Percentiles rank a stretch among this genome's conserved stretches.
These are phyloP conservation scores for Pistacia vera DNA, from an alignment of 345 rosid species.

Conservation along the genomic window DNA sequence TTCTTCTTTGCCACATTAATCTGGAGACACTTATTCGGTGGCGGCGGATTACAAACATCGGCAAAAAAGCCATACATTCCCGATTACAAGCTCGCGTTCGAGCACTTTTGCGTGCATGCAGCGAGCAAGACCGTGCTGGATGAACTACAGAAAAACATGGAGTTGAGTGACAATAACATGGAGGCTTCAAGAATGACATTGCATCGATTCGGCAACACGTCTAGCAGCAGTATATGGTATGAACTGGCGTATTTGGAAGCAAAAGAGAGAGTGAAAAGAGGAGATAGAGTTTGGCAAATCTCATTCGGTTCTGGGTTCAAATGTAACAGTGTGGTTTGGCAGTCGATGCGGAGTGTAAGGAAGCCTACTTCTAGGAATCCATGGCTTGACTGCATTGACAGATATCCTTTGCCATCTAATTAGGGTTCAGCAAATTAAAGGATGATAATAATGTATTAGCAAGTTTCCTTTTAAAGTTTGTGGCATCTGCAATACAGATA, in stretches of 20 bases:
- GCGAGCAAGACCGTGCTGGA: constrained; percentile 82
- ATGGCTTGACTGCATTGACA: constrained; percentile 71
- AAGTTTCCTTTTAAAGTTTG: no score
- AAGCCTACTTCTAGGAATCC: constrained; percentile 70
- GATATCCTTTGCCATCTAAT: constrained; percentile 51
- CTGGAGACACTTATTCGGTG: constrained; percentile 46
- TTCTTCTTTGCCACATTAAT: constrained; percentile 70
- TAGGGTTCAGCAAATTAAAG: neutral
- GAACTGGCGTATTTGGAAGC: constrained; percentile 92
- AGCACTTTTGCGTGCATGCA: constrained; percentile 90
- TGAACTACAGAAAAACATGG: constrained; percentile 85
- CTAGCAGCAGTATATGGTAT: constrained; percentile 92
- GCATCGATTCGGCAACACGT: constrained; percentile 89
- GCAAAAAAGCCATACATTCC: constrained; percentile 81
- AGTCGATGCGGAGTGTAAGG: constrained; percentile 62
- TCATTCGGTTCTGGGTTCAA: constrained; percentile 91
- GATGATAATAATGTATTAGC: no score
- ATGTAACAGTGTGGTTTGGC: constrained; percentile 95
- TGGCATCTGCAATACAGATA: no score
- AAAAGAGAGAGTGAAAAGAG: constrained; percentile 71
- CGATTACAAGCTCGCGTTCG: constrained; percentile 92
- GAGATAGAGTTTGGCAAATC: constrained; percentile 88
- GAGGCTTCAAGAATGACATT: constrained; percentile 89
- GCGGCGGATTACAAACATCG: constrained; percentile 19
- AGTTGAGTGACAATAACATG: constrained; percentile 71